Percentiles rank a stretch among this genome's conserved stretches.
phyloP scores from a whole-genome alignment of 106 monocot species.

The Ottelia alismoides region DNA sequence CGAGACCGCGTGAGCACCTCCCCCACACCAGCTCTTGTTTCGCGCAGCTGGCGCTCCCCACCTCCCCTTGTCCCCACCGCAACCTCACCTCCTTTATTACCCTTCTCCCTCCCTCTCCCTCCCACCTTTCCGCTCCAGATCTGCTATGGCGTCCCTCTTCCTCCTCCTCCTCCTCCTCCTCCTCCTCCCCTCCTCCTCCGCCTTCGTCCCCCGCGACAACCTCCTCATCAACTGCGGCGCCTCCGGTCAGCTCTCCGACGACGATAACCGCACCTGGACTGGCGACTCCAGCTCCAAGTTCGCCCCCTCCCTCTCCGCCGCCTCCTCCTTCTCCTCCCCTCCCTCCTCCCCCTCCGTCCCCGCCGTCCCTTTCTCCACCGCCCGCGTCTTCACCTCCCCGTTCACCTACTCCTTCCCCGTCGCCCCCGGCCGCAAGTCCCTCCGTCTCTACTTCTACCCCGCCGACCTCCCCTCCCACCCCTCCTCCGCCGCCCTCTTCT shows the following conservation, averaged over 20 bases:
- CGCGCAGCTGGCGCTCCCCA: no score
- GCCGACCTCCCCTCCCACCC: constrained; percentile 16
- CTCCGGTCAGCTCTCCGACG: constrained; percentile 1
- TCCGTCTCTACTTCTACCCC: constrained; percentile 66
- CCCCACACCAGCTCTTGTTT: no score
- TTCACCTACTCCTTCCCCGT: constrained; percentile 58
- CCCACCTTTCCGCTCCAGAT: no score
- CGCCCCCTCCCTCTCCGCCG: constrained; percentile 1
- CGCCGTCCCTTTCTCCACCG: constrained; percentile 27
- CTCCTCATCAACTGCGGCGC: constrained; percentile 33
- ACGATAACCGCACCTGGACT: constrained; percentile 23
- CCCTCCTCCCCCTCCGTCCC: constrained; percentile 14
- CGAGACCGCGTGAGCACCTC: no score
- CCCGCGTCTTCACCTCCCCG: constrained; percentile 39
- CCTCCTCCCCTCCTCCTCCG: no score
- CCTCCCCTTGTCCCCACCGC: no score
- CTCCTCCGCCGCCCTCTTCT: constrained; percentile 32
- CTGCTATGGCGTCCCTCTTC: no score
- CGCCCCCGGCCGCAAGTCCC: constrained; percentile 30
- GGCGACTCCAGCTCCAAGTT: constrained; percentile 24
- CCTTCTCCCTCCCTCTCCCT: no score
- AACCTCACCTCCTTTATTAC: no score
- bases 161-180: no score
- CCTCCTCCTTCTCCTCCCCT: constrained; percentile 3
- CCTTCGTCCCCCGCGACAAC: constrained; percentile 11